Evolutionary conservation across 805 yeast species (phyloP), one percentile per base, ranked within the genome.

Genomic region (Saturnispora serradocipensis): DNA sequence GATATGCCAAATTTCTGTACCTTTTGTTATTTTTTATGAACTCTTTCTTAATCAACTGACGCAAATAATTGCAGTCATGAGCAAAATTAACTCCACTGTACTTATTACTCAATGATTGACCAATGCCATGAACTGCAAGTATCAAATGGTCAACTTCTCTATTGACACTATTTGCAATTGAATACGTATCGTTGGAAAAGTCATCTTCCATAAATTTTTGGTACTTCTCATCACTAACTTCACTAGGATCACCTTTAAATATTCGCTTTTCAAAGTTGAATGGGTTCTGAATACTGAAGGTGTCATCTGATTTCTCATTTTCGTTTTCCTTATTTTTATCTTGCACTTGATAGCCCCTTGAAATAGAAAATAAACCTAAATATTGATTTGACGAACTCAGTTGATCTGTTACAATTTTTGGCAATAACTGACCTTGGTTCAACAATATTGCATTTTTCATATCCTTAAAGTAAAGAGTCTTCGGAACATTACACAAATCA

Each of bases 111-210:
- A 93, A 70, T 16, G 82, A 78, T 67, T 91, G 99, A 2, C 98
- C 99, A 54, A 91, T 87, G 0, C 99, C 99, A 69, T 91, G 99
- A 28, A 91, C 78, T 62, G 97, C 88, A n/a, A 91, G 71, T 1
- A 90, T 79, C 55, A 91, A 69, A 64, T 76, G 79, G 46, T 73
- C 73, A 24, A 76, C 69, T n/a, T 72, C 67, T 47, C 80, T 63
- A 10, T 67, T 64, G 13, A 67, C 65, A 16, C 61, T 56, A 57
- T 72, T 74, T 30, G 65, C 68, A 0, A 72, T 71, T 24, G 67
- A 59, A 56, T 69, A 61, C 54, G 77, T 53, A 66, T 81, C 61
- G 67, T 78, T 66, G 67, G 72, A 65, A 56, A 72, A 72, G 53
- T 79, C 82, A 28, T 69, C 73, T 58, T 79, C 85, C 42, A 73